Conservation (phyloP, 306 rosid species). For the Gleditsia sinensis region DNA sequence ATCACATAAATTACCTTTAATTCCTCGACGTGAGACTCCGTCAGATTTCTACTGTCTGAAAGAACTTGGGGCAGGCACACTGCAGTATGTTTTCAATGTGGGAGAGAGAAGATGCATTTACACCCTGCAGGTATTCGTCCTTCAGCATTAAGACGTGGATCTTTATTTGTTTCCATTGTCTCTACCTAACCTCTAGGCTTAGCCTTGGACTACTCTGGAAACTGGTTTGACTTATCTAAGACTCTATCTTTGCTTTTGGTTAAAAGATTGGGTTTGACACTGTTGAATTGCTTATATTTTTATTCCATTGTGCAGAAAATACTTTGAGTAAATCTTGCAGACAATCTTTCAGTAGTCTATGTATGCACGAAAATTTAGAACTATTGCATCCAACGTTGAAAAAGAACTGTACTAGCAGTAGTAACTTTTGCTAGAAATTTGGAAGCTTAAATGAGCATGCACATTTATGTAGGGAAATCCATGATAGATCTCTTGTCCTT, state of each 20-base stretch:
- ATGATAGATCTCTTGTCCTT: not conserved
- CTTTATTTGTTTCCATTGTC: slow-evolving; percentile 15
- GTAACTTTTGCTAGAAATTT: not conserved
- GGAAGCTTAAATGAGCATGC: not conserved
- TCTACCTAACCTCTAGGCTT: slow-evolving; percentile 10
- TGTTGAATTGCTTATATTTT: not conserved
- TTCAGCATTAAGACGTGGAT: slow-evolving; percentile 37
- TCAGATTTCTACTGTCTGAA: no score
- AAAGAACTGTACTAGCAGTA: no score
- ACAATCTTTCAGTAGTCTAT: slow-evolving; percentile 1
- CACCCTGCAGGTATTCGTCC: slow-evolving; percentile 39
- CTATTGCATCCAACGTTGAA: slow-evolving; percentile 7
- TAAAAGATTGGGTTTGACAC: not conserved
- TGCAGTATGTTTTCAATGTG: slow-evolving; percentile 27
- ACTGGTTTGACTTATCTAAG: slow-evolving; percentile 30
- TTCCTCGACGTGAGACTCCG: no score
- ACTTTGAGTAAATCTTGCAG: slow-evolving; percentile 23
- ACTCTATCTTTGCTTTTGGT: not conserved
- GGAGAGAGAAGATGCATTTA: slow-evolving; percentile 39
- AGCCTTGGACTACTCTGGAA: slow-evolving; percentile 1
- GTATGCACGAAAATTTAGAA: slow-evolving; percentile 18
- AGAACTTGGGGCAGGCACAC: slow-evolving; percentile 21
- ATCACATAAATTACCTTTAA: no score
- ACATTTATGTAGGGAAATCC: no score
- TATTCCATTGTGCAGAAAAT: not conserved